Evolutionary conservation across 1,284 basidiomycete genomes (phyloP), one percentile per base, ranked within the genome.

Genomic region (Pseudozyma tsukubaensis): DNA sequence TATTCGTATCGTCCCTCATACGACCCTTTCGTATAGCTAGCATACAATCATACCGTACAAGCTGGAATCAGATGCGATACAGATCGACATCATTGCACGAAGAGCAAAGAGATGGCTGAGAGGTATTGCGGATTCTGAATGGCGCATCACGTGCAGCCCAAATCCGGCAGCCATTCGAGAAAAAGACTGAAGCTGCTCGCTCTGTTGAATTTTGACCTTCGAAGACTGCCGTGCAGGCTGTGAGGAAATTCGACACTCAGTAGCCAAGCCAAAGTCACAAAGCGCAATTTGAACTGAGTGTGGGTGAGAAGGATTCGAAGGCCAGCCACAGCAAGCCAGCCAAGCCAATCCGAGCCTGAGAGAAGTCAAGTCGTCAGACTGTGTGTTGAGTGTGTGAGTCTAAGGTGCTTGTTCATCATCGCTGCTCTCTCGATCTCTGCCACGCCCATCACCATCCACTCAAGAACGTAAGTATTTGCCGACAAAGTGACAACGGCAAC

Each of bases 391-490:
- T 37, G 37, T 49, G 44, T 12, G 36, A 50, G 44, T n/a, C 18
- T 29, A 43, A 44, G 44, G 40, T 44, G 56, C 40, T 50, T 59
- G 34, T 40, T 65, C 21, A 51, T 63, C 39, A 59, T 42, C 40
- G 50, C 16, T 47, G 21, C 37, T 55, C 29, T 40, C 42, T 62
- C 56, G 55, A 72, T 65, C 63, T 59, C 59, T 62, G 55, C 44
- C 55, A 47, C 69, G 69, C 47, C 63, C 69, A 72, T 68, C 70
- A 72, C 64, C 64, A 72, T 60, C 70, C 52, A 59, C 58, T 69
- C 71, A 73, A 73, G 71, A 73, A 69, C 65, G 71, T 73, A 65
- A 73, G 71, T 73, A 69, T 34, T 56, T 35, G 52, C 52, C 32
- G 21, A 40, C 35, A 43, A 7, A 9, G 8, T 53, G 39, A 12